These are phyloP conservation scores for Metschnikowia amazonensis DNA, from an alignment of 805 yeast species.

Conservation along the genomic window DNA sequence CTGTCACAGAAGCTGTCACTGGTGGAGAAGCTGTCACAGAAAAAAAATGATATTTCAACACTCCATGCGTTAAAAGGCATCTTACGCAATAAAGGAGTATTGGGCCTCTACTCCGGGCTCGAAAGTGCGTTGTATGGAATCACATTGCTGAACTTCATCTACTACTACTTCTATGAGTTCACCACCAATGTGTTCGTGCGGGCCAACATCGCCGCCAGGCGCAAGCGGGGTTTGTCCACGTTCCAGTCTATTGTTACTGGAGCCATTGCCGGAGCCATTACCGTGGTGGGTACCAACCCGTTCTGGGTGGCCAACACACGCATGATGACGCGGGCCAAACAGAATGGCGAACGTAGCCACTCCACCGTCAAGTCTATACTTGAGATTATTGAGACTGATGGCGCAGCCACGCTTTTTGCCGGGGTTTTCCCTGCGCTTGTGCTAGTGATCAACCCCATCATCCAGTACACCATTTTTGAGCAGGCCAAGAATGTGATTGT, in stretches of 20 bases:
- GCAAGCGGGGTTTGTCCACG: slow-evolving; percentile 48
- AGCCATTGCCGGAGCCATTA: slow-evolving; percentile 81
- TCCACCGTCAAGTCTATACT: slow-evolving; percentile 55
- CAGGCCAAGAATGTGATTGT: slow-evolving; percentile 69
- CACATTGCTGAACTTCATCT: slow-evolving; percentile 79
- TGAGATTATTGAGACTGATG: slow-evolving; percentile 67
- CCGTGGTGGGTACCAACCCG: slow-evolving; percentile 81
- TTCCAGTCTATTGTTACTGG: slow-evolving; percentile 72
- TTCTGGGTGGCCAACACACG: slow-evolving; percentile 95
- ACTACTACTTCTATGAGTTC: slow-evolving; percentile 86
- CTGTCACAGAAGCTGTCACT: no score
- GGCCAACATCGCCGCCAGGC: slow-evolving; percentile 25
- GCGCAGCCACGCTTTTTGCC: slow-evolving; percentile 66
- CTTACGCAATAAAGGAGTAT: slow-evolving; percentile 54
- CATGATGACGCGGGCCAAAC: slow-evolving; percentile 57
- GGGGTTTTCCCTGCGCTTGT: slow-evolving; percentile 88
- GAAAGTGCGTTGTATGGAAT: slow-evolving; percentile 87
- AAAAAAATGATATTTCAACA: slow-evolving; percentile 10
- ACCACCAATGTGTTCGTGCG: slow-evolving; percentile 46
- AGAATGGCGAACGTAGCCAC: slow-evolving; percentile 19
- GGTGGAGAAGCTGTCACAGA: slow-evolving; percentile 7
- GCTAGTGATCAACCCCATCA: slow-evolving; percentile 81
- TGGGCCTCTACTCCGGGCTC: slow-evolving; percentile 77
- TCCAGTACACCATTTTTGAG: slow-evolving; percentile 89
- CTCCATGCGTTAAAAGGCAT: slow-evolving; percentile 38